phyloP scores from a whole-genome alignment of 2,329 filamentous ascomycete genomes.

The Trichoderma asperellum region DNA sequence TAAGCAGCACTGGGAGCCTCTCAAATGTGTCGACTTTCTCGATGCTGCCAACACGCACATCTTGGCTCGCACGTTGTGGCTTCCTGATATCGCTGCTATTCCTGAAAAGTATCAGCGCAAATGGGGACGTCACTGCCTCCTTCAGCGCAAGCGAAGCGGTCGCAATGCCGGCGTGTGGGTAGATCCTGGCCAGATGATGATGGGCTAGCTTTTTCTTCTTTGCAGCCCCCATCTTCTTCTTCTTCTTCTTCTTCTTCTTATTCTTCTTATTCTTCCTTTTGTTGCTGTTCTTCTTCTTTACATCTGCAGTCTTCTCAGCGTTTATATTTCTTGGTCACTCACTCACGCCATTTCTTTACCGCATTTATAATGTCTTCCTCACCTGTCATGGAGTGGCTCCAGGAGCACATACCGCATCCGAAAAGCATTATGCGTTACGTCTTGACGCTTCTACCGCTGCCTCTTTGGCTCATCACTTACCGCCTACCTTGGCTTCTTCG shows the following conservation, averaged over 20 bases:
- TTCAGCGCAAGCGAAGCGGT: constrained; percentile 58
- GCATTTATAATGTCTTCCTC: too few species aligned
- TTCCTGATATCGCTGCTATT: constrained; percentile 72
- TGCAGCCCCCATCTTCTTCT: neutral
- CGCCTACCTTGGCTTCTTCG: too few species aligned
- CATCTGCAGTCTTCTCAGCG: too few species aligned
- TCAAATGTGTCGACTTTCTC: constrained; percentile 78
- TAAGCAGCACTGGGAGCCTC: constrained; percentile 72
- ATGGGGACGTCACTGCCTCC: constrained; percentile 88
- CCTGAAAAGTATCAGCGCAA: constrained; percentile 71
- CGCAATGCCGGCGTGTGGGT: constrained; percentile 14
- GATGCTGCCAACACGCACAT: constrained; percentile 75
- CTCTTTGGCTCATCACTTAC: too few species aligned
- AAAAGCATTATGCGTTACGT: too few species aligned
- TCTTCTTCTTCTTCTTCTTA: neutral
- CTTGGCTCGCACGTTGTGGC: constrained; percentile 77
- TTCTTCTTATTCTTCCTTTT: neutral
- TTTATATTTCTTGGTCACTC: too few species aligned
- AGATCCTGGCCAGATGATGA: constrained; percentile 25
- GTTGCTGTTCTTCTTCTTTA: too few species aligned
- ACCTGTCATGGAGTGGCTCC: too few species aligned
- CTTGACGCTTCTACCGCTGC: too few species aligned
- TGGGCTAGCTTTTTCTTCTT: constrained; percentile 8
- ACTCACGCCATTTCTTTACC: too few species aligned
- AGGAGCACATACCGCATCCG: too few species aligned